Percentiles rank a stretch among this genome's conserved stretches.
phyloP scores from a whole-genome alignment of 2,329 filamentous ascomycete genomes.

The Tolypocladium nubicola region DNA sequence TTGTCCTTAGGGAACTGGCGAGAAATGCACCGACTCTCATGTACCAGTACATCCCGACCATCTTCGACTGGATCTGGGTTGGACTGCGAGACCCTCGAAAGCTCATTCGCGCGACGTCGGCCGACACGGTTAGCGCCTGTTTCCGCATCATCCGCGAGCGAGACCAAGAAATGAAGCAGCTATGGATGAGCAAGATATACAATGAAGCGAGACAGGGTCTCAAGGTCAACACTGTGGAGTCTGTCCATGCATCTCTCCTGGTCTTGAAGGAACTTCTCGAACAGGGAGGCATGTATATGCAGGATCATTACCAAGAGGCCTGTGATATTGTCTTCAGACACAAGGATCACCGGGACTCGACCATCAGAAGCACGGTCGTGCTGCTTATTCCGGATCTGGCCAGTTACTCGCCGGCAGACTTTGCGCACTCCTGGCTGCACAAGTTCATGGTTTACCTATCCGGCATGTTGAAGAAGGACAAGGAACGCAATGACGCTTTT shows the following conservation, averaged over 20 bases:
- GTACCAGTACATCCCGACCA: conserved; percentile 88
- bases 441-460: conserved; percentile 97
- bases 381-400: conserved; percentile 86
- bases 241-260: conserved; percentile 85
- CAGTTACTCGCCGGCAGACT: conserved; percentile 84
- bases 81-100: conserved; percentile 83
- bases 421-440: conserved; percentile 78
- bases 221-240: conserved; percentile 70
- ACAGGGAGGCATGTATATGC: conserved; percentile 99
- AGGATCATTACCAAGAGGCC: conserved; percentile 80
- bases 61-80: conserved; percentile 95
- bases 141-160: conserved; percentile 92
- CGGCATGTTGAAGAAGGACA: conserved; percentile 86
- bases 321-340: conserved; percentile 89
- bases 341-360: conserved; percentile 82
- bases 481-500: conserved; percentile 89
- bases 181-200: conserved; percentile 87
- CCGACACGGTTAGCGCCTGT: conserved; percentile 86
- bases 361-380: conserved; percentile 83
- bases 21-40: conserved; percentile 90
- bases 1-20: conserved; percentile 82
- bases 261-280: conserved; percentile 87
- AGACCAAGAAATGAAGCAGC: conserved; percentile 76
- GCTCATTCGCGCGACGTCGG: conserved; percentile 83
- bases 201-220: conserved; percentile 74